Percentiles rank a stretch among this genome's conserved stretches.
These are phyloP conservation scores for Hemisphaericaspora lyxosophila DNA, from an alignment of 1,139 yeast species.

Conservation along the genomic window DNA sequence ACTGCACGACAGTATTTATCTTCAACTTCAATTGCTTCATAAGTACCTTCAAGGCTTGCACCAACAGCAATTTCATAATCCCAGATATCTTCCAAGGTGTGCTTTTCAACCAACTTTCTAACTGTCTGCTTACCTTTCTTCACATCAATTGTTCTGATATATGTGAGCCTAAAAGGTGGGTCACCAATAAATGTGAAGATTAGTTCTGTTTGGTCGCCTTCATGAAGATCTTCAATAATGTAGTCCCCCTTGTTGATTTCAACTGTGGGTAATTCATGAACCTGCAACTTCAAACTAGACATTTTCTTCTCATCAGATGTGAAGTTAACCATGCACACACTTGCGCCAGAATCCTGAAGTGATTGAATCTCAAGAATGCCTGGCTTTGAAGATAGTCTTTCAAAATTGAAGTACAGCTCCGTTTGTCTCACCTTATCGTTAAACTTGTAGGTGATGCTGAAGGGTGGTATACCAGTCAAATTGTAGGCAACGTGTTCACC, in stretches of 20 bases:
- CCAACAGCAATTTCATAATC: conserved; percentile 66
- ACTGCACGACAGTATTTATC: conserved; percentile 76
- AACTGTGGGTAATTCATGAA: conserved; percentile 90
- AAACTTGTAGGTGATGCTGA: conserved; percentile 70
- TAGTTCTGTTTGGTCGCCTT: conserved; percentile 81
- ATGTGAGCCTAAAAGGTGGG: conserved; percentile 69
- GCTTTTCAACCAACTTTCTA: conserved; percentile 64
- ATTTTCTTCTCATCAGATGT: conserved; percentile 35
- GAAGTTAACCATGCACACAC: conserved; percentile 65
- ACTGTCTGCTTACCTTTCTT: conserved; percentile 21
- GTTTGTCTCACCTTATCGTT: conserved; percentile 63
- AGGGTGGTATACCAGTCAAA: conserved; percentile 78
- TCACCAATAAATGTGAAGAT: conserved; percentile 65
- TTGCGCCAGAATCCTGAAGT: conserved; percentile 71
- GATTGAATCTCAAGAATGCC: conserved; percentile 72
- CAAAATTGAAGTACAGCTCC: conserved; percentile 52
- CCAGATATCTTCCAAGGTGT: conserved; percentile 68
- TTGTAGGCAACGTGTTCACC: conserved; percentile 85
- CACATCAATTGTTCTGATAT: conserved; percentile 48
- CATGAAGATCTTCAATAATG: conserved; percentile 77
- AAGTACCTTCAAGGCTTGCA: conserved; percentile 88
- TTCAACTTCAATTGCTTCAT: conserved; percentile 83
- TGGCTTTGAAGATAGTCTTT: conserved; percentile 76
- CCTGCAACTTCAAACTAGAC: conserved; percentile 48
- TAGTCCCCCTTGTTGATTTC: conserved; percentile 77